Percentiles rank a stretch among this genome's conserved stretches.
phyloP scores from a whole-genome alignment of 441 rosid genomes.

The Erodium texanum region DNA sequence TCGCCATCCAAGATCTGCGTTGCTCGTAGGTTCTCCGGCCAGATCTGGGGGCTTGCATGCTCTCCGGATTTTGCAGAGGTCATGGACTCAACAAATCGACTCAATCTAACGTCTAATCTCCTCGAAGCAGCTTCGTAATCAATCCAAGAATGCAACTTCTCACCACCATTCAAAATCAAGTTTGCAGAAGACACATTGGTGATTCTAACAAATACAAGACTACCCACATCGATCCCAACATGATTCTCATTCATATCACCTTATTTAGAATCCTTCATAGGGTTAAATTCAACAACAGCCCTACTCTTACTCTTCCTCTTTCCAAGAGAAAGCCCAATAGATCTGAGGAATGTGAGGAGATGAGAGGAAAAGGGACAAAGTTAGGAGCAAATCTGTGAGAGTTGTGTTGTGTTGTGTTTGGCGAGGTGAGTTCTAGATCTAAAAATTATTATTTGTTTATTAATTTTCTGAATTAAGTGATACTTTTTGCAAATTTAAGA shows the following conservation, averaged over 20 bases:
- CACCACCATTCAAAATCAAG: constrained; percentile 31
- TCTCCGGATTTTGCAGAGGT: too few relatives aligned
- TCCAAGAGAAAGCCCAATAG: constrained; percentile 45
- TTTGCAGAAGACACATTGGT: constrained; percentile 34
- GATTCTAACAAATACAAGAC: constrained; percentile 33
- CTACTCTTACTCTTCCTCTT: constrained; percentile 17
- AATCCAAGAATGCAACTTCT: constrained; percentile 49
- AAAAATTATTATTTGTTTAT: too few relatives aligned
- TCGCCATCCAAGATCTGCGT: too few relatives aligned
- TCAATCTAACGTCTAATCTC: constrained; percentile 54
- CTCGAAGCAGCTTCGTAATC: constrained; percentile 52
- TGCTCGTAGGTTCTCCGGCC: too few relatives aligned
- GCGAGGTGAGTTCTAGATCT: too few relatives aligned
- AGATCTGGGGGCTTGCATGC: too few relatives aligned
- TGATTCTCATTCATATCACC: constrained; percentile 41
- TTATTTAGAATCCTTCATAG: constrained; percentile 21
- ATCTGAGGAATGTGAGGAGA: too few relatives aligned
- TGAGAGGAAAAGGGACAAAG: too few relatives aligned
- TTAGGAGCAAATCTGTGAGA: too few relatives aligned
- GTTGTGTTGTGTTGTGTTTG: too few relatives aligned
- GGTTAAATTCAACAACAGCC: constrained; percentile 44
- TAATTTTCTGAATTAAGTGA: too few relatives aligned
- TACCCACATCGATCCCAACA: constrained; percentile 41
- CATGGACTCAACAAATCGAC: constrained; percentile 30
- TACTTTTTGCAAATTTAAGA: too few relatives aligned